Conservation (phyloP, 768 basidiomycete species). For the Mycena rosella region DNA sequence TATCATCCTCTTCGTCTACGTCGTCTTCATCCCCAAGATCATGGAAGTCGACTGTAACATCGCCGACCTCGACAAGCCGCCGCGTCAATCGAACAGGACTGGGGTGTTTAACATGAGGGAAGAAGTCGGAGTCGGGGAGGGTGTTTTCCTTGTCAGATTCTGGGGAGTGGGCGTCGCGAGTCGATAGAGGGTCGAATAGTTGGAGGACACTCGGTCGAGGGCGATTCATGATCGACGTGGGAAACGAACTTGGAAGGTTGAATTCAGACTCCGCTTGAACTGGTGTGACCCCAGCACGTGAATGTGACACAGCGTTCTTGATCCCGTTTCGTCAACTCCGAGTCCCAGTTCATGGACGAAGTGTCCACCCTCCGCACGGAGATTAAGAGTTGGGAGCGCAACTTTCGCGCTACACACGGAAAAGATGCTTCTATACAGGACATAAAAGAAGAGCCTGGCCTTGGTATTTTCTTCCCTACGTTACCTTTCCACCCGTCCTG, state of each 20-base stretch:
- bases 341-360: conserved; percentile 62
- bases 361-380: conserved; percentile 69
- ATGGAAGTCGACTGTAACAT: conserved; percentile 54
- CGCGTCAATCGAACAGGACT: conserved; percentile 49
- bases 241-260: background rate
- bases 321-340: conserved; percentile 20
- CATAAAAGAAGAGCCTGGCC: conserved; percentile 69
- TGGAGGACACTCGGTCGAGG: conserved; percentile 62
- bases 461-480: conserved; percentile 63
- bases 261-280: background rate
- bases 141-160: conserved; percentile 65
- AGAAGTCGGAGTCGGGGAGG: conserved; percentile 46
- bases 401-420: conserved; percentile 68
- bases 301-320: background rate
- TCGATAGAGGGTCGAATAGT: conserved; percentile 64
- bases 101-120: conserved; percentile 52
- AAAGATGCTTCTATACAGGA: conserved; percentile 77
- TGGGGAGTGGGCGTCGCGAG: conserved; percentile 44
- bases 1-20: conserved; percentile 48
- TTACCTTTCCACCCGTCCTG: conserved; percentile 33
- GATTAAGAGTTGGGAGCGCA: conserved; percentile 84
- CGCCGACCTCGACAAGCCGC: conserved; percentile 64
- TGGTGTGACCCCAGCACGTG: background rate
- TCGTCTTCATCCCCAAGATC: conserved; percentile 45
- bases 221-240: conserved; percentile 46